Percentiles rank a stretch among this genome's conserved stretches.
These are phyloP conservation scores for Diaporthe nobilis DNA, from an alignment of 2,329 filamentous ascomycete genomes.

Conservation along the genomic window DNA sequence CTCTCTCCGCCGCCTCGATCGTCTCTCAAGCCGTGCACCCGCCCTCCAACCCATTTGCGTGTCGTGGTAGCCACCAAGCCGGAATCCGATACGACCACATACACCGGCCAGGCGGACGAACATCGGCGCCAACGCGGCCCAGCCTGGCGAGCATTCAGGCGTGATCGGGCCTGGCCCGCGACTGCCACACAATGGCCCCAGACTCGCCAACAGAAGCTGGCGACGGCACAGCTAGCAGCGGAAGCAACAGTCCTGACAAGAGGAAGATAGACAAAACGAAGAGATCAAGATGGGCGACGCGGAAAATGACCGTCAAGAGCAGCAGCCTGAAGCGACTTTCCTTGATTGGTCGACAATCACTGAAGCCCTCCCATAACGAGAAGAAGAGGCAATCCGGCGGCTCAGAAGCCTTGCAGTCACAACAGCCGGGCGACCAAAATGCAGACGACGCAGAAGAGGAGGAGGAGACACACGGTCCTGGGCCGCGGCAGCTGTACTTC, in stretches of 20 bases:
- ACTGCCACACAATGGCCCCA: constrained; percentile 53
- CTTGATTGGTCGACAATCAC: constrained; percentile 83
- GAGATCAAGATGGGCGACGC: constrained; percentile 96
- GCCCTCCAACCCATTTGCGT: not conserved
- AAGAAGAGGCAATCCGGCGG: constrained; percentile 73
- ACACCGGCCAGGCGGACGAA: constrained; percentile 41
- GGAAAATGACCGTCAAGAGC: constrained; percentile 82
- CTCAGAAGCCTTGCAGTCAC: constrained; percentile 47
- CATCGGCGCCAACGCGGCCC: constrained; percentile 50
- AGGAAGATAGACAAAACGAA: constrained; percentile 73
- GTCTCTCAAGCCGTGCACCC: constrained; percentile 1
- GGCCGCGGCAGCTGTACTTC: constrained; percentile 80
- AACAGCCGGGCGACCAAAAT: constrained; percentile 50
- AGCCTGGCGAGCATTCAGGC: constrained; percentile 58
- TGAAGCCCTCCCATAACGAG: constrained; percentile 71
- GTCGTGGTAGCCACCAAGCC: not conserved
- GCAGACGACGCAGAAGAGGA: constrained; percentile 57
- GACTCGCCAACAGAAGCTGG: constrained; percentile 36
- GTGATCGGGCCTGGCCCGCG: constrained; percentile 61
- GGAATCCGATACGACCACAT: constrained; percentile 21
- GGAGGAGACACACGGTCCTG: constrained; percentile 48
- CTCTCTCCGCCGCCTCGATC: constrained; percentile 9
- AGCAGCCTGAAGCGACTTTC: constrained; percentile 85
- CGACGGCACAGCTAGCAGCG: constrained; percentile 35
- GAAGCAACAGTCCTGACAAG: constrained; percentile 50